Conservation (phyloP, 75 land plant species). For the Cunninghamia lanceolata region DNA sequence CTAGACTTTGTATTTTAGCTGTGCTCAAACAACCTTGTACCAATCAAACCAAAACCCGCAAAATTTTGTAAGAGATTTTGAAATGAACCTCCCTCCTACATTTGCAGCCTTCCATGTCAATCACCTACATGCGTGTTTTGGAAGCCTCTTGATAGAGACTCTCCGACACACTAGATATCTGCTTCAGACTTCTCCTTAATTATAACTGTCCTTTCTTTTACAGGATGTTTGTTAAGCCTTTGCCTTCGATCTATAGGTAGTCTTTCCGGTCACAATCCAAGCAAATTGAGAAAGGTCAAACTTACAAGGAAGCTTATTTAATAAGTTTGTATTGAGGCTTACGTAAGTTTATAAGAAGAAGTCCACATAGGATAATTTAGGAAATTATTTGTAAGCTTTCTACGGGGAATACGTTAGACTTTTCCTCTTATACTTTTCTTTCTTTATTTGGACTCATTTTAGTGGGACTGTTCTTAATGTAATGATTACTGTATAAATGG, state of each 20-base stretch:
- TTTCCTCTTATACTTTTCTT: no score
- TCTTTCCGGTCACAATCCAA: background rate
- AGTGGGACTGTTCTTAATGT: no score
- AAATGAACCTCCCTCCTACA: background rate
- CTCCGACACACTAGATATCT: background rate
- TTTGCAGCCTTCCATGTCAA: background rate
- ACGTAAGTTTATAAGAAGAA: no score
- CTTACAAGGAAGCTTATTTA: background rate
- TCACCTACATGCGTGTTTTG: background rate
- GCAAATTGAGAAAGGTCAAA: background rate
- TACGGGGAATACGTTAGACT: no score
- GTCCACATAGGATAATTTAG: no score
- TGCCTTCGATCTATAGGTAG: background rate
- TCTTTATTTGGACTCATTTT: no score
- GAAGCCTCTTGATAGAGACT: background rate
- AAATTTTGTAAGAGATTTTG: background rate
- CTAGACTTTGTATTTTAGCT: background rate
- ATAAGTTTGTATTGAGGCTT: no score
- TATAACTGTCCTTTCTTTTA: background rate
- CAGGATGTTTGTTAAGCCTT: background rate
- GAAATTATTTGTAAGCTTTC: no score
- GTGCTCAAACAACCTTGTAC: background rate
- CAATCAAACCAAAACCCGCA: background rate
- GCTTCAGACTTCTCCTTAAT: background rate
- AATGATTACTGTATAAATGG: no score